A percentile compares a stretch with the other conserved stretches of the same genome.
phyloP scores from a whole-genome alignment of 257 asterid species.

The Euphrasia confusa region DNA sequence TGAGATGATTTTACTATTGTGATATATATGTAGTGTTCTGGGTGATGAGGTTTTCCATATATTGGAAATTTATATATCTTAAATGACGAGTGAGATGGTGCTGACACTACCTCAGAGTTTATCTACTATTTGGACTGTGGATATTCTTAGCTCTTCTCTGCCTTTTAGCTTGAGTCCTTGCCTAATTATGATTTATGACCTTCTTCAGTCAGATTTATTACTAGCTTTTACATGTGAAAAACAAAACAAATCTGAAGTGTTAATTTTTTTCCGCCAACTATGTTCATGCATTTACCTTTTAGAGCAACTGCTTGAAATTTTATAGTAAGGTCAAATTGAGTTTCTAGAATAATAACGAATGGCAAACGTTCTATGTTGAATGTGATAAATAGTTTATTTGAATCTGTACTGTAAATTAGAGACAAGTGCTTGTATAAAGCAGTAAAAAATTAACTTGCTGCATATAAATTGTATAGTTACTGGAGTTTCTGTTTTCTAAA shows the following conservation, averaged over 20 bases:
- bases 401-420: background rate
- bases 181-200: background rate
- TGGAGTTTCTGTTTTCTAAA: background rate
- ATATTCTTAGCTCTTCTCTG: background rate
- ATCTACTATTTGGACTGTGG: background rate
- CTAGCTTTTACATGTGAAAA: background rate
- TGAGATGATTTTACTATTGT: background rate
- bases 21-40: background rate
- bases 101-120: background rate
- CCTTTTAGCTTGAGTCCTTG: too few species aligned
- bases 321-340: background rate
- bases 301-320: background rate
- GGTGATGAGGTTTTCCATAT: background rate
- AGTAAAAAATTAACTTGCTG: background rate
- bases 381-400: background rate
- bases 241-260: background rate
- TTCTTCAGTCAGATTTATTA: background rate
- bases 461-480: background rate
- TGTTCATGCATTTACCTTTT: background rate
- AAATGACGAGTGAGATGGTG: constrained; percentile 1
- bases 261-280: background rate
- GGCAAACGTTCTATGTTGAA: background rate
- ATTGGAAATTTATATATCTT: background rate
- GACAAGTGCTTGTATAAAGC: background rate
- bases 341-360: background rate